Evolutionary conservation across 805 yeast species (phyloP), one percentile per base, ranked within the genome.

Genomic region (Metschnikowia anglica): DNA sequence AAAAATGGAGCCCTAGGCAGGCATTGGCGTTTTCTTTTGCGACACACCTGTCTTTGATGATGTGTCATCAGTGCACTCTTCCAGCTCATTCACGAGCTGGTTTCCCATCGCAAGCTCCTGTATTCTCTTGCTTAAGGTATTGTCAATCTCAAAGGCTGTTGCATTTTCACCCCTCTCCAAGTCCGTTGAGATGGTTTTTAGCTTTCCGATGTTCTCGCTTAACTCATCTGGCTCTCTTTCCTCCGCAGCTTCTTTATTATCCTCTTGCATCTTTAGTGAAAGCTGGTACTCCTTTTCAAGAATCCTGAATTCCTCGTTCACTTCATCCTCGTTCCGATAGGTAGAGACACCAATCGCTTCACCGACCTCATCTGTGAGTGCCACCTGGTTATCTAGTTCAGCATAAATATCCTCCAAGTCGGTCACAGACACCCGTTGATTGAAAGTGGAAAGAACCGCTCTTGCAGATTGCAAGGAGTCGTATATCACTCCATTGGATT

Each of bases 341-440:
- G 35, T 18, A 8, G 36, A 17, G 17, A 35, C 34, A 8, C 36
- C 49, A 42, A 68, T 48, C 0, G 61, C 61, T 3, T 58, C 59
- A 2, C 59, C 45, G 8, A 67, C 51, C 19, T 60, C 66, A 37
- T 65, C 57, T 1, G 65, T 51, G 32, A 49, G 49, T 0, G 43
- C 57, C 21, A 68, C 53, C 37, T 65, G 64, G 6, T 57, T 63
- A n/a, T 58, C 61, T 4, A 70, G 44, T 19, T 65, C 66, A 2
- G 45, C 38, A 35, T 57, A 58, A 6, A 67, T 37, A 1, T 59
- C 51, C 10, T 61, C 63, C 3, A 68, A 39, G 10, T 64, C 62
- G 12, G 52, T 61, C 2, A 62, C 15, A 18, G 60, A 55, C 4
- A 66, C 47, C 26, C 55, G 49, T 6, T 50, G 36, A 43, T 70